These are phyloP conservation scores for Cerrena zonata DNA, from an alignment of 1,284 basidiomycete genomes.

Conservation along the genomic window DNA sequence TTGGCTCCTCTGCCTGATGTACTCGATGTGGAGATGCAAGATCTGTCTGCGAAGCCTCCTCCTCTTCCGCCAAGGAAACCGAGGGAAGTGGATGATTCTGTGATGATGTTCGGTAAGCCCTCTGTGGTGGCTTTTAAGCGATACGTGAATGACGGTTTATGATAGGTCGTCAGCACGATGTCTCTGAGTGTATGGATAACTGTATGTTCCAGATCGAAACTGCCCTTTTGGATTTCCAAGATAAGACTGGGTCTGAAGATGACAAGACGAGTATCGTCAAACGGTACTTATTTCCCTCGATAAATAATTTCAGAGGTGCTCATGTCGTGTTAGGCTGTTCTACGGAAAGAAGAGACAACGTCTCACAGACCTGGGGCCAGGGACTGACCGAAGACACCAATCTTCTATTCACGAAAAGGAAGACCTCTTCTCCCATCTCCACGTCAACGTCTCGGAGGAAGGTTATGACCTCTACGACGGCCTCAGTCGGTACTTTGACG, in stretches of 20 bases:
- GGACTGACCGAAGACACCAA: slow-evolving; percentile 40
- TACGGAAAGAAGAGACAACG: slow-evolving; percentile 79
- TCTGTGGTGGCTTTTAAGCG: neutral
- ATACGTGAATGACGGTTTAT: neutral
- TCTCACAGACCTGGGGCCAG: slow-evolving; percentile 49
- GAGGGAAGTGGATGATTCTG: slow-evolving; percentile 57
- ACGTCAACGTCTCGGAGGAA: slow-evolving; percentile 87
- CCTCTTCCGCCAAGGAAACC: slow-evolving; percentile 59
- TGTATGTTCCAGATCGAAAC: slow-evolving; percentile 98
- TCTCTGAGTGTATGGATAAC: slow-evolving; percentile 98
- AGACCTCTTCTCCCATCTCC: slow-evolving; percentile 88
- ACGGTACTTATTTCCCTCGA: slow-evolving; percentile 41
- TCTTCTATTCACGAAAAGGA: slow-evolving; percentile 76
- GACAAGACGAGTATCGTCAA: slow-evolving; percentile 74
- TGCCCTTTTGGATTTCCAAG: slow-evolving; percentile 76
- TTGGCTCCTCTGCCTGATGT: slow-evolving; percentile 22
- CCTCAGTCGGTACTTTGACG: slow-evolving; percentile 86
- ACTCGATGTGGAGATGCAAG: slow-evolving; percentile 43
- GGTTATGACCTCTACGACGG: slow-evolving; percentile 91
- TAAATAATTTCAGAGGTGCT: neutral
- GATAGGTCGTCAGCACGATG: slow-evolving; percentile 93
- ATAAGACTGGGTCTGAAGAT: slow-evolving; percentile 45
- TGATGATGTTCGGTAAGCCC: slow-evolving; percentile 80
- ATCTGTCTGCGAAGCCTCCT: slow-evolving; percentile 39
- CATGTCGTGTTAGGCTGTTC: slow-evolving; percentile 57